Percentiles rank a stretch among this genome's conserved stretches.
Conservation (phyloP, 768 basidiomycete genomes). For the Agaricus blazei region DNA sequence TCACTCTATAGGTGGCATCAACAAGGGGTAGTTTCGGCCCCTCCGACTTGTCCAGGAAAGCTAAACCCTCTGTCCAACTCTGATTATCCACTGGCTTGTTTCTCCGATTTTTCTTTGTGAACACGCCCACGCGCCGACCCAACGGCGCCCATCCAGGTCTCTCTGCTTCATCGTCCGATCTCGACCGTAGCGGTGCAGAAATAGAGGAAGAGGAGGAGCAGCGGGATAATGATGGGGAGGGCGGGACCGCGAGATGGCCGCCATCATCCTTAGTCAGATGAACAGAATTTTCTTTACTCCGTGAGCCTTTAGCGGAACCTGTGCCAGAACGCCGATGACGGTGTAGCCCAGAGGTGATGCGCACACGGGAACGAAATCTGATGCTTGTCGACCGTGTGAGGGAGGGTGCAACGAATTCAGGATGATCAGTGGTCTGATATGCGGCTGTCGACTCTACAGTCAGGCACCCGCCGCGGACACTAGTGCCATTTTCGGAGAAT, state of each 20-base stretch:
- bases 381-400: slow-evolving; percentile 31
- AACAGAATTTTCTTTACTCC: background rate
- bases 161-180: slow-evolving; percentile 37
- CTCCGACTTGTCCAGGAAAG: background rate
- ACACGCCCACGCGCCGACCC: slow-evolving; percentile 46
- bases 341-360: slow-evolving; percentile 68
- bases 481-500: background rate
- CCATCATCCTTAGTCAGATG: slow-evolving; percentile 8
- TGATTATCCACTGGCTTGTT: slow-evolving; percentile 15
- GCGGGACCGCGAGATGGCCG: slow-evolving; percentile 19
- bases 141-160: slow-evolving; percentile 58
- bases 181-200: slow-evolving; percentile 70
- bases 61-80: background rate
- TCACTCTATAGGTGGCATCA: background rate
- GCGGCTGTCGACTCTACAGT: background rate
- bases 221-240: slow-evolving; percentile 43
- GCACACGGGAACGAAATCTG: slow-evolving; percentile 70
- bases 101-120: slow-evolving; percentile 23
- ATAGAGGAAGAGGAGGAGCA: slow-evolving; percentile 79
- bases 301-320: slow-evolving; percentile 4
- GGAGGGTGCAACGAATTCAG: slow-evolving; percentile 2
- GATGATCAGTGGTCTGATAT: background rate
- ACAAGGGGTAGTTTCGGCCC: background rate
- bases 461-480: background rate
- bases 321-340: slow-evolving; percentile 30